These are phyloP conservation scores for Fusarium oxysporum DNA, from an alignment of 2,329 filamentous ascomycete species.

Conservation along the genomic window DNA sequence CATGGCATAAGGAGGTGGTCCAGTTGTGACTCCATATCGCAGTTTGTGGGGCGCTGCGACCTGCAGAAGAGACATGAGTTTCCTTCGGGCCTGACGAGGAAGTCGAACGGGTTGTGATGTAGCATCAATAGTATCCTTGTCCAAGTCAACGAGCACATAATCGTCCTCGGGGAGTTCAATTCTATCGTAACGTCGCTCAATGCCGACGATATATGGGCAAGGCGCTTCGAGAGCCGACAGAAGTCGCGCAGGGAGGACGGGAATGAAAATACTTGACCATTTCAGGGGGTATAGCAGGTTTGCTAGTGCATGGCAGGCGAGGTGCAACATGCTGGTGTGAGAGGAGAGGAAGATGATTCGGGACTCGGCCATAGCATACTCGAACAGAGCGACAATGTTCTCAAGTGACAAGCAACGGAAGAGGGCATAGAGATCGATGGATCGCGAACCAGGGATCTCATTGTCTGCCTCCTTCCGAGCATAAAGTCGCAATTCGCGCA, in stretches of 20 bases:
- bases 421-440: slow-evolving; percentile 90
- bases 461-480: slow-evolving; percentile 93
- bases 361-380: slow-evolving; percentile 92
- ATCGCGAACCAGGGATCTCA: slow-evolving; percentile 91
- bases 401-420: slow-evolving; percentile 91
- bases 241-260: slow-evolving; percentile 86
- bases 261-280: slow-evolving; percentile 95
- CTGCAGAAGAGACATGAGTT: slow-evolving; percentile 88
- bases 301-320: slow-evolving; percentile 87
- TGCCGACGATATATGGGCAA: slow-evolving; percentile 96
- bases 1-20: slow-evolving; percentile 90
- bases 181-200: slow-evolving; percentile 90
- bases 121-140: slow-evolving; percentile 89
- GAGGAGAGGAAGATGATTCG: slow-evolving; percentile 96
- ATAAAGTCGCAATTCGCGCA: slow-evolving; percentile 91
- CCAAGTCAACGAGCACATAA: slow-evolving; percentile 93
- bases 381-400: slow-evolving; percentile 92
- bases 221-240: slow-evolving; percentile 93
- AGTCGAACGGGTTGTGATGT: slow-evolving; percentile 81
- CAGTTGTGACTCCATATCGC: slow-evolving; percentile 86
- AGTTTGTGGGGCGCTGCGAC: slow-evolving; percentile 90
- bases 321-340: slow-evolving; percentile 94
- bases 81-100: slow-evolving; percentile 89
- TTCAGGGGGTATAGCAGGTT: slow-evolving; percentile 90
- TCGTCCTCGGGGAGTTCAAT: slow-evolving; percentile 92